These are phyloP conservation scores for Bromus sterilis DNA, from an alignment of 176 grass and related monocot genomes.

Conservation along the genomic window DNA sequence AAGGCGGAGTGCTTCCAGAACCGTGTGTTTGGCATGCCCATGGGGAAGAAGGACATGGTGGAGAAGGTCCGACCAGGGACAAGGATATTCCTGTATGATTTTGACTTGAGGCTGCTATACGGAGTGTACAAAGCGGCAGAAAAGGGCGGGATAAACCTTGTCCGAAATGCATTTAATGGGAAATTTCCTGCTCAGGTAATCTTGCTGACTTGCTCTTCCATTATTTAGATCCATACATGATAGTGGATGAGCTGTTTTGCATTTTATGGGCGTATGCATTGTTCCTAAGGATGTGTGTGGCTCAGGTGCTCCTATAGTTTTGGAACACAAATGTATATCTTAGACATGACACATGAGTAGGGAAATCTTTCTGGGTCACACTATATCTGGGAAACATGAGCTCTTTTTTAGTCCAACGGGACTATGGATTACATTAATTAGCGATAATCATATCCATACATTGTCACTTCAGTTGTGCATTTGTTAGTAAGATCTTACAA, in stretches of 20 bases:
- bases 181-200: conserved; percentile 71
- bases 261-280: background rate
- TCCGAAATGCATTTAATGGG: conserved; percentile 32
- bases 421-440: background rate
- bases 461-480: background rate
- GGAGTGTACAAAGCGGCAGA: conserved; percentile 55
- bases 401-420: background rate
- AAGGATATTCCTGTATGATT: conserved; percentile 74
- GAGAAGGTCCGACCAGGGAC: conserved; percentile 46
- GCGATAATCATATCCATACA: background rate
- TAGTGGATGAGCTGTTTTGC: background rate
- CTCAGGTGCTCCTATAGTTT: background rate
- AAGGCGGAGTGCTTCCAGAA: conserved; percentile 61
- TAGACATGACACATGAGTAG: background rate
- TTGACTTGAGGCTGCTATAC: conserved; percentile 71
- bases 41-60: conserved; percentile 35
- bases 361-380: background rate
- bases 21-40: conserved; percentile 50
- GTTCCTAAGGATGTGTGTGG: background rate
- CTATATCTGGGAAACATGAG: background rate
- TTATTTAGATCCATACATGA: background rate
- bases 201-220: background rate
- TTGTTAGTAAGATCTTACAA: conserved; percentile 4
- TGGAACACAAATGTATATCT: background rate
- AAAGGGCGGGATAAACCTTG: conserved; percentile 52